Evolutionary conservation across 2,329 filamentous ascomycete genomes (phyloP).

Genomic region (Lasiodiplodia citricola): DNA sequence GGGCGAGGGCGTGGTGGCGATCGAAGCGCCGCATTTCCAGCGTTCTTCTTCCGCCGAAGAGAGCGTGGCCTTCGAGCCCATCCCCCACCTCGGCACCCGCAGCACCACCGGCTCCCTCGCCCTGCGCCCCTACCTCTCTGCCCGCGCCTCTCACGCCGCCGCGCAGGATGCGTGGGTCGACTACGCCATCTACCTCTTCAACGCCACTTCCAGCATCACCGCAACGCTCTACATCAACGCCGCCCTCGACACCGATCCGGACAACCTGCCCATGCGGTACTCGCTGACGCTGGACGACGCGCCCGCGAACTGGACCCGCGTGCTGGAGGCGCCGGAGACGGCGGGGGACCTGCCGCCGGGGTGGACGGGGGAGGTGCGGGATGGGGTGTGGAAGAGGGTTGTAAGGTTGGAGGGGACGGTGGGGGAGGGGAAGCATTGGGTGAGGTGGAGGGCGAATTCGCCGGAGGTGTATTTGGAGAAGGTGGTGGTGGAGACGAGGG

Average conservation of each 20-base stretch:
- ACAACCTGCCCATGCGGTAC: conserved; percentile 49
- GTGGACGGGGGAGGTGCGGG: conserved; percentile 52
- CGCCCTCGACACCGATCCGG: conserved; percentile 55
- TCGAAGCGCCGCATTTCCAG: conserved; percentile 33
- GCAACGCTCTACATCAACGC: conserved; percentile 41
- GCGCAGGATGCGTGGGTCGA: conserved; percentile 9
- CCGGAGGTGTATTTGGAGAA: conserved; percentile 34
- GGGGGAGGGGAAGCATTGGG: conserved; percentile 37
- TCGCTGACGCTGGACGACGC: conserved; percentile 50
- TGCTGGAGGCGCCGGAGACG: conserved; percentile 32
- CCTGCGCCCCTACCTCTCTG: conserved; percentile 7
- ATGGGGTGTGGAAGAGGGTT: conserved; percentile 51
- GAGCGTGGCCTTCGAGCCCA: neutral
- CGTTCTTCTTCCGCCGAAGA: neutral
- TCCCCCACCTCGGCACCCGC: conserved; percentile 27
- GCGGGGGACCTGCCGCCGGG: conserved; percentile 47
- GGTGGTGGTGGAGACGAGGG: neutral
- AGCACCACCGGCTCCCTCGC: conserved; percentile 30
- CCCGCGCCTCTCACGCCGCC: conserved; percentile 22
- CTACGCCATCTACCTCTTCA: conserved; percentile 33
- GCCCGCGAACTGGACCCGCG: neutral
- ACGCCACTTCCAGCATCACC: conserved; percentile 16
- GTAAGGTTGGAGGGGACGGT: conserved; percentile 33
- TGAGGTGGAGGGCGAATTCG: conserved; percentile 44
- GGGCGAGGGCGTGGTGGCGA: conserved; percentile 31